These are phyloP conservation scores for Astragalus membranaceus DNA, from an alignment of 306 rosid genomes.

Conservation along the genomic window DNA sequence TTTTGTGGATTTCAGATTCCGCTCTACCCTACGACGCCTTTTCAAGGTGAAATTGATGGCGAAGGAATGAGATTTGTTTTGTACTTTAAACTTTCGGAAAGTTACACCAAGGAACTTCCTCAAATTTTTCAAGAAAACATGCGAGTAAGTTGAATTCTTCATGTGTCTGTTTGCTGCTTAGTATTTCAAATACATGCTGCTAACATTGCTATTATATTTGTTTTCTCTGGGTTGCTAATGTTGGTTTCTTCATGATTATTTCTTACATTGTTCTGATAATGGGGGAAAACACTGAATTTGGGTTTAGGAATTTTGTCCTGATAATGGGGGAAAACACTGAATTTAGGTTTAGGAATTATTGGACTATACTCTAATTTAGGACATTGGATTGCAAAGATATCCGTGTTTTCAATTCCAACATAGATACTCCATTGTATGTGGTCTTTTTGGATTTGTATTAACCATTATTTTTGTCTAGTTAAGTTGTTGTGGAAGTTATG, in stretches of 20 bases:
- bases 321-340: not conserved
- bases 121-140: constrained; percentile 71
- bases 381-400: not conserved
- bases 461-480: not conserved
- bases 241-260: not conserved
- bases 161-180: constrained; percentile 1
- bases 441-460: not conserved
- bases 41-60: constrained; percentile 93
- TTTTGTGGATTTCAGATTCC: constrained; percentile 61
- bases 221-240: not conserved
- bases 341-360: not conserved
- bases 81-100: constrained; percentile 86
- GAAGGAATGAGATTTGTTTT: constrained; percentile 89
- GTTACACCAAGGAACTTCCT: constrained; percentile 77
- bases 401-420: not conserved
- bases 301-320: not conserved
- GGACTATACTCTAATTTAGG: not conserved
- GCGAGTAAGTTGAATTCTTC: constrained; percentile 55
- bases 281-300: too few relatives aligned
- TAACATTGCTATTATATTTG: not conserved
- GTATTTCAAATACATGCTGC: not conserved
- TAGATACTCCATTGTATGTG: not conserved
- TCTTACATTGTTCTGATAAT: not conserved
- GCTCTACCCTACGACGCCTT: constrained; percentile 66
- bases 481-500: not conserved